Evolutionary conservation across 73 alveolate genomes (phyloP).

Genomic region (Urostyla sp.): DNA sequence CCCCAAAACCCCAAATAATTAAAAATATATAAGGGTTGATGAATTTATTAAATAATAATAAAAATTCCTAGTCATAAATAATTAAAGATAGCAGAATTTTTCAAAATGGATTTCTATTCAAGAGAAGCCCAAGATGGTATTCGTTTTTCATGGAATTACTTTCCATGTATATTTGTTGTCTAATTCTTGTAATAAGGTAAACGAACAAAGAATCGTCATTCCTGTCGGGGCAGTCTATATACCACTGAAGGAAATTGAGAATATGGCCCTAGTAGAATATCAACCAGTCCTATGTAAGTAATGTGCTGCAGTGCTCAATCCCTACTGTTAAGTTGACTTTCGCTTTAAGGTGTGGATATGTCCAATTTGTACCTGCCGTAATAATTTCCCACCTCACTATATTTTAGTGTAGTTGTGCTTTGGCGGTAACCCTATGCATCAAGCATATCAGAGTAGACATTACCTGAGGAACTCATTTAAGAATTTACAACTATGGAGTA

Average conservation of each 20-base stretch:
- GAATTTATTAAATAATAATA: too few species aligned
- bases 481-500: conserved; percentile 96
- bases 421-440: too few species aligned
- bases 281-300: conserved; percentile 94
- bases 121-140: conserved; percentile 92
- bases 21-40: too few species aligned
- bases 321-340: conserved; percentile 96
- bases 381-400: conserved; percentile 97
- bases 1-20: too few species aligned
- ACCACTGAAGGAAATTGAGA: conserved; percentile 95
- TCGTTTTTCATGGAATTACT: conserved; percentile 96
- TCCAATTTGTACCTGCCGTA: conserved; percentile 95
- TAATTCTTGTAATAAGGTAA: conserved; percentile 87
- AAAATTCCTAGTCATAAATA: too few species aligned
- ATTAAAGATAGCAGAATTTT: too few species aligned
- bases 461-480: conserved; percentile 95
- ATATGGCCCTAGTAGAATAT: conserved; percentile 96
- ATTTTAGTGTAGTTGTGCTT: too few species aligned
- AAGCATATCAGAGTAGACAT: conserved; percentile 94
- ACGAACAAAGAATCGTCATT: conserved; percentile 92
- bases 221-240: conserved; percentile 98
- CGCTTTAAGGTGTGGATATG: conserved; percentile 97
- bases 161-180: too few species aligned
- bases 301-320: conserved; percentile 97
- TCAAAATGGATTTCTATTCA: conserved; percentile 80